Base-by-base conservation (phyloP, 2,329 filamentous ascomycete species). In the Fusarium metavorans region DNA sequence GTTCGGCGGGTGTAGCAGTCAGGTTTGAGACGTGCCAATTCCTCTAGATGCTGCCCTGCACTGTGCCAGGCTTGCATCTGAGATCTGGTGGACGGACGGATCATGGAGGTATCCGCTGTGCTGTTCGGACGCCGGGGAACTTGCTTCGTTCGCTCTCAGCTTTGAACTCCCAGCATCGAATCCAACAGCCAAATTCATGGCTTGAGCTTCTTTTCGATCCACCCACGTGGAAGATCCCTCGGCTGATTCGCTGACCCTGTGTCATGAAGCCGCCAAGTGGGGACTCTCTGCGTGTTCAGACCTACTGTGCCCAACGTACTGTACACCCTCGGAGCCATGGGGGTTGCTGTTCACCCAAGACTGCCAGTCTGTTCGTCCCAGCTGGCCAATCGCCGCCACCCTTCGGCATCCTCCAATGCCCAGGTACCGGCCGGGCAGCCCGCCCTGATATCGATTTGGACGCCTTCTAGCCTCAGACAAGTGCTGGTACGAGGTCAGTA, bases 171-270 rank as follows among this genome's bases (percentile, higher is more conserved):
- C 34, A 48, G 52, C 11, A 58, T 58, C 50, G 13, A 59, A 59
- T 41, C 52, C 62, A 69, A 64, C 50, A 61, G 64, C 63, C 70
- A 62, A 66, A 67, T 52, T 37, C 43, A 56, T 66, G 43, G 30
- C 61, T 64, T 57, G 67, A 67, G 50, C 56, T 68, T 63, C 58
- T 63, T 63, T 54, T n/a, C 37, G 67, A 70, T 70, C 68, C 73
- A 77, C 68, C 66, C 76, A 77, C 73, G 68, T 76, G 75, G 71
- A 68, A 72, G 37, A 57, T 25, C 52, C 54, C 27, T 37, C 32
- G n/a, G 35, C 39, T 78, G 75, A 79, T 79, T 79, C 70, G 75
- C 54, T 64, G 37, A 58, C 34, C 8, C 32, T 57, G 35, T 30
- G 23, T 64, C 32, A 52, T 70, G 54, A 79, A 76, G 71, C 72